Conservation (phyloP, 2,329 filamentous ascomycete genomes). For the Cladophialophora psammophila region DNA sequence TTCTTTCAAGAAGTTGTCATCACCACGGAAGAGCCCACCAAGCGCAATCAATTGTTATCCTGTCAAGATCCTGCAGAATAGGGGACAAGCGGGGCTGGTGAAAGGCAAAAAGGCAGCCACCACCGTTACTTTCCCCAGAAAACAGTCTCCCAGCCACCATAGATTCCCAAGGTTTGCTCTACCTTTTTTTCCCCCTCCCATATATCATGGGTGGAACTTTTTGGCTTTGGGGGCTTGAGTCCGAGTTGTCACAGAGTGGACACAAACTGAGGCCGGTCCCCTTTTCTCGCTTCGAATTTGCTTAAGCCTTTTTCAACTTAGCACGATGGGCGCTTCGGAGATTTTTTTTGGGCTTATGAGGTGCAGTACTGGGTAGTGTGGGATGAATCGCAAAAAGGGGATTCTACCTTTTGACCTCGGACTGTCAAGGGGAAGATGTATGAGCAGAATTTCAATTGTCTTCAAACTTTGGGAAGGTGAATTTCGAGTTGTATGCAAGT, state of each 20-base stretch:
- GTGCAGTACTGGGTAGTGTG: conserved; percentile 15
- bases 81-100: not conserved
- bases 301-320: not conserved
- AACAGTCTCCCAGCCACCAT: conserved; percentile 1
- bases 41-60: not conserved
- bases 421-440: not conserved
- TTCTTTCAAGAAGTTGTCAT: not conserved
- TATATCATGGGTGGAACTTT: conserved; percentile 4
- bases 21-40: not conserved
- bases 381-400: not conserved
- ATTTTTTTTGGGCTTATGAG: conserved; percentile 8
- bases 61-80: not conserved
- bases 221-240: conserved; percentile 9
- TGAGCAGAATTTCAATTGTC: not conserved
- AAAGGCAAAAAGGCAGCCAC: not conserved
- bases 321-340: conserved; percentile 1
- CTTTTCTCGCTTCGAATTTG: not conserved
- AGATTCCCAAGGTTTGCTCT: not conserved
- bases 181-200: not conserved
- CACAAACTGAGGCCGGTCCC: not conserved
- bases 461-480: not conserved
- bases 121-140: not conserved
- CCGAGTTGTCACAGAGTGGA: conserved; percentile 16
- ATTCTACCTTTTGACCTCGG: not conserved
- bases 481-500: not conserved